Evolutionary conservation across 2,329 filamentous ascomycete genomes (phyloP), one percentile per base, ranked within the genome.

Genomic region (Chalaropsis thielavioides): DNA sequence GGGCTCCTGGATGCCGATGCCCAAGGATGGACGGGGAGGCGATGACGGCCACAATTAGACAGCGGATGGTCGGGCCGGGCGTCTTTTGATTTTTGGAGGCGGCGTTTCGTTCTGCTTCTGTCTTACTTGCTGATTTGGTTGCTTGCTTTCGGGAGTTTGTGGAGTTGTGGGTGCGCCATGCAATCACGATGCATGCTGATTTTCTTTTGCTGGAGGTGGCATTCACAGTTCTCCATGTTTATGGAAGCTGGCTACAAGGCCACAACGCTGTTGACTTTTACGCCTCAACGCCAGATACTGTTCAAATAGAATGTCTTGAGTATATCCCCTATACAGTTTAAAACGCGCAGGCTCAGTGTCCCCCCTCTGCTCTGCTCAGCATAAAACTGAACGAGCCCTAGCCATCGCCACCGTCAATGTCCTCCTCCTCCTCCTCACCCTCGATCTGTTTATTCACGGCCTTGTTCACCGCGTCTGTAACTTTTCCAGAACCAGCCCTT

Each of bases 381-480:
- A 56, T 22, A 31, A 56, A 61, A 56, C 7, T 8, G 8, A 38
- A 8, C 35, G 7, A 38, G n/a, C 41, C 41, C 66, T 65, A 78
- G 46, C 76, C 76, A 71, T 78, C 76, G 22, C 76, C 76, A 46
- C 74, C 76, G 68, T 80, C 79, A 11, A 77, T 75, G 63, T 80
- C 77, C 68, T 75, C 74, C 46, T 77, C 78, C 62, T 78, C 81
- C 13, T 79, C 79, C 64, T 82, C 81, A 38, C 83, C 80, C 2
- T 78, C 80, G 0, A 80, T 72, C 70, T 80, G 74, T 70, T 78
- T 75, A 68, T 80, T 74, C 59, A 82, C 72, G 44, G 71, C 76
- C 67, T 74, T 72, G 62, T 79, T 74, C 27, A 74, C 72, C 69
- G 76, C 71, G 6, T 70, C 71, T 4, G 70, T 70, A 8, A 68